Conservation (phyloP, 345 rosid genomes). For the Lumnitzera racemosa region DNA sequence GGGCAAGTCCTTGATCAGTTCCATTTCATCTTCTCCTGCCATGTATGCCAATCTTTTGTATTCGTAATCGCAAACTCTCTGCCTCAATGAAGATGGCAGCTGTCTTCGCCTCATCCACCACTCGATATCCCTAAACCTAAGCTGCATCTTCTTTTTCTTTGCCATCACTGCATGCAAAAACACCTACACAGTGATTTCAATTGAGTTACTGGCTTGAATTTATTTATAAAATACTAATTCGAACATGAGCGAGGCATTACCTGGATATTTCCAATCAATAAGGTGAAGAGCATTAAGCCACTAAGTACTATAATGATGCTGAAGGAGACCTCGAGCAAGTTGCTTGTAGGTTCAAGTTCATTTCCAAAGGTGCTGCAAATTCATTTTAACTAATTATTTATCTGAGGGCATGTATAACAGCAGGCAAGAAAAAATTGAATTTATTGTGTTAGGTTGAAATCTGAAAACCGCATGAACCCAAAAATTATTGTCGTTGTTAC, state of each 20-base stretch:
- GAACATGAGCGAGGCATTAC: constrained; percentile 9
- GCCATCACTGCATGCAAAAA: constrained; percentile 51
- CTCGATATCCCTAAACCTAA: constrained; percentile 37
- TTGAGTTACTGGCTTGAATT: too few species aligned
- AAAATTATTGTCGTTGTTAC: not conserved
- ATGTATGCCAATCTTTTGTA: constrained; percentile 36
- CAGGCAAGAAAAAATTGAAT: too few species aligned
- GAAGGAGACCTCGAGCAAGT: constrained; percentile 50
- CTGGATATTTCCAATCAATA: constrained; percentile 56
- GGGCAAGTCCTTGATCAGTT: constrained; percentile 43
- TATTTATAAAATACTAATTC: too few species aligned
- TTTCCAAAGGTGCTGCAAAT: constrained; percentile 46
- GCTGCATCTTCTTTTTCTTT: constrained; percentile 43
- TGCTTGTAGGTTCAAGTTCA: constrained; percentile 51
- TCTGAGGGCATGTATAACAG: too few species aligned
- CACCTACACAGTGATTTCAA: constrained; percentile 21
- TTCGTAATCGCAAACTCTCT: constrained; percentile 42
- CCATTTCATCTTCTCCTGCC: constrained; percentile 52
- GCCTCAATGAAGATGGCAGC: constrained; percentile 37
- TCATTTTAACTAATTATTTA: not conserved
- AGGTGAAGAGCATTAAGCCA: constrained; percentile 56
- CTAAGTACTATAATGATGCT: constrained; percentile 41
- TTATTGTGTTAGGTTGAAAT: too few species aligned
- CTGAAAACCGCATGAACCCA: not conserved
- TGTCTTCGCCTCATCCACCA: constrained; percentile 70